phyloP scores from a whole-genome alignment of 306 rosid species.

The Glycine latifolia region DNA sequence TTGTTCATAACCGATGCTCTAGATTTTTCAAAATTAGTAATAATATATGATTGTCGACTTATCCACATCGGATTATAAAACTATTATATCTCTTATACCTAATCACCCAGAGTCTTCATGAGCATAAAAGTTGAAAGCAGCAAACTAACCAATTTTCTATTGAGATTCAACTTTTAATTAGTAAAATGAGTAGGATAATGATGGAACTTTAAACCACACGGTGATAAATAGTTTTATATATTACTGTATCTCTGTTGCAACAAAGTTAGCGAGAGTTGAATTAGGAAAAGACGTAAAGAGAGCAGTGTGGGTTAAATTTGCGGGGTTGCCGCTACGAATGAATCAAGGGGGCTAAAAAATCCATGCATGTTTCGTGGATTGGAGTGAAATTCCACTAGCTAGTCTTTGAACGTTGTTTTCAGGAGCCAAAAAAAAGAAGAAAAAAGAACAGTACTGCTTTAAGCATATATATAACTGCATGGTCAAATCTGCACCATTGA shows the following conservation, averaged over 20 bases:
- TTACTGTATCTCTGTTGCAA: background rate
- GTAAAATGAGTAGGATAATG: background rate
- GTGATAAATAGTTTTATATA: background rate
- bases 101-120: too few relatives aligned
- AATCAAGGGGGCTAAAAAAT: background rate
- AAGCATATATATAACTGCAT: background rate
- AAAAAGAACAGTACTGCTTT: background rate
- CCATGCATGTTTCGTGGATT: background rate
- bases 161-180: background rate
- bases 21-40: too few relatives aligned
- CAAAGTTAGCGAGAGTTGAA: constrained; percentile 5
- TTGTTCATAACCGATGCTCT: too few relatives aligned
- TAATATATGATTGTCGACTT: too few relatives aligned
- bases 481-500: too few relatives aligned
- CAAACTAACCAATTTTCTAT: background rate
- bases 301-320: background rate
- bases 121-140: background rate
- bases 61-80: too few relatives aligned
- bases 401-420: background rate
- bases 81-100: too few relatives aligned
- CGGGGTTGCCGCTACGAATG: background rate
- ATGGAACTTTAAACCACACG: constrained; percentile 3
- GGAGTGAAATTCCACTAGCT: background rate
- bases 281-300: background rate
- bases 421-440: background rate